Evolutionary conservation across 495 filamentous ascomycete genomes (phyloP).

Genomic region (Thermothielavioides terrestris): DNA sequence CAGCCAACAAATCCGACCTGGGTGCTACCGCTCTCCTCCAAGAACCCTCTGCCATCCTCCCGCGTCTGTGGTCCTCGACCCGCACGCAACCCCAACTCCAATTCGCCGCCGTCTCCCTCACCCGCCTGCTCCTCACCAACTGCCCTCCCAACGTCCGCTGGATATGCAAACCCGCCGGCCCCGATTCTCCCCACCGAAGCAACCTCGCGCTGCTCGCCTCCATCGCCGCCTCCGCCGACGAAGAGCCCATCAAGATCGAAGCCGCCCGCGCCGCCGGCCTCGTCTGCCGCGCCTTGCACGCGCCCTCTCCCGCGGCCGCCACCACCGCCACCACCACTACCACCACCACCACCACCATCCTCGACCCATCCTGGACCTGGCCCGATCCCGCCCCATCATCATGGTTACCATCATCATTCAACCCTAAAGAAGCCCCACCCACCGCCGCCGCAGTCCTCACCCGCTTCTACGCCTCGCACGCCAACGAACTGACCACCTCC

Average conservation of each 20-base stretch:
- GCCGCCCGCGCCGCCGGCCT: conserved; percentile 58
- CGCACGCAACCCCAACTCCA: conserved; percentile 58
- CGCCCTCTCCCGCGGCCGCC: too few species aligned
- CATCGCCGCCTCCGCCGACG: conserved; percentile 50
- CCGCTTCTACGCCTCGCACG: conserved; percentile 44
- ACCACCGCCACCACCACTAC: background rate
- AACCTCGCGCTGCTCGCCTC: conserved; percentile 53
- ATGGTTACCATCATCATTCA: too few species aligned
- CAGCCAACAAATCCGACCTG: conserved; percentile 51
- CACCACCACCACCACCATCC: background rate
- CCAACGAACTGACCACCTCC: conserved; percentile 37
- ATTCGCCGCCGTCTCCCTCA: conserved; percentile 58
- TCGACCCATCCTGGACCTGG: conserved; percentile 4
- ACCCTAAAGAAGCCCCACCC: too few species aligned
- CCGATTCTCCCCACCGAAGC: conserved; percentile 36
- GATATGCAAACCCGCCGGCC: conserved; percentile 29
- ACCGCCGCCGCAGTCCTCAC: background rate
- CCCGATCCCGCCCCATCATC: background rate
- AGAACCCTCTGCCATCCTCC: conserved; percentile 38
- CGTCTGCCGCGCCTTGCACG: conserved; percentile 50
- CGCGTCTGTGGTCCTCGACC: conserved; percentile 49
- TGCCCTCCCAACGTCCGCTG: conserved; percentile 49
- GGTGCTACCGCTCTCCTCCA: conserved; percentile 31
- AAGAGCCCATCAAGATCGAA: conserved; percentile 63
- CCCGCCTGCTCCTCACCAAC: conserved; percentile 55